phyloP scores from a whole-genome alignment of 2,329 filamentous ascomycete species.

The Sporothrix variecibatus region DNA sequence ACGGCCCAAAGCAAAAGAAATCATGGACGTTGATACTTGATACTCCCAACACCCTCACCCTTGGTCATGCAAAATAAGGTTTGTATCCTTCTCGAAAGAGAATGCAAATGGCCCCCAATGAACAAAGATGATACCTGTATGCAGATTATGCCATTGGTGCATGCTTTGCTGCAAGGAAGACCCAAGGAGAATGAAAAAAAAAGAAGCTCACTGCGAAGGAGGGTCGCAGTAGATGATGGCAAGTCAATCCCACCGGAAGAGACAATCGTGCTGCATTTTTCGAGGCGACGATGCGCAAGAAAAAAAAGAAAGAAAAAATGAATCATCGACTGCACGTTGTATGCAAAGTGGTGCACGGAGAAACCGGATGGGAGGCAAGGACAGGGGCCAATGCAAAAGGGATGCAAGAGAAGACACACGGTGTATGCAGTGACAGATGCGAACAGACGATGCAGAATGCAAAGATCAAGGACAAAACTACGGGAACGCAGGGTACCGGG shows the following conservation, averaged over 20 bases:
- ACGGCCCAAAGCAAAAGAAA: neutral
- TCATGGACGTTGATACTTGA: neutral
- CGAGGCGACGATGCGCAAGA: neutral
- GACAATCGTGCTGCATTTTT: neutral
- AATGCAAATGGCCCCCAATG: neutral
- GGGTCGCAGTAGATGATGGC: neutral
- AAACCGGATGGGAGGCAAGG: constrained; percentile 15
- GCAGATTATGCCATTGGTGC: neutral
- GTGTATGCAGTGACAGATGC: neutral
- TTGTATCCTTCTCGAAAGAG: neutral
- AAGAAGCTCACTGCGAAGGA: neutral
- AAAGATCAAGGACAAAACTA: neutral
- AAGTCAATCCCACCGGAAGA: neutral
- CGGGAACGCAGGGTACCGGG: neutral
- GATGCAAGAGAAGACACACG: neutral
- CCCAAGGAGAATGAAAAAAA: neutral
- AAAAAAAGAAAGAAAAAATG: too few relatives aligned
- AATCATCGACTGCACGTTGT: neutral
- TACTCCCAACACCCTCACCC: neutral
- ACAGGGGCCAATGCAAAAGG: constrained; percentile 1
- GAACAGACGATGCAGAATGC: neutral
- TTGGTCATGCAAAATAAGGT: constrained; percentile 2
- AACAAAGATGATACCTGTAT: neutral
- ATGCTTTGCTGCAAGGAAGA: neutral
- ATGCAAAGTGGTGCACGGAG: neutral